Evolutionary conservation across 768 basidiomycete genomes (phyloP), one percentile per base, ranked within the genome.

Genomic region (Clavaria fumosa): DNA sequence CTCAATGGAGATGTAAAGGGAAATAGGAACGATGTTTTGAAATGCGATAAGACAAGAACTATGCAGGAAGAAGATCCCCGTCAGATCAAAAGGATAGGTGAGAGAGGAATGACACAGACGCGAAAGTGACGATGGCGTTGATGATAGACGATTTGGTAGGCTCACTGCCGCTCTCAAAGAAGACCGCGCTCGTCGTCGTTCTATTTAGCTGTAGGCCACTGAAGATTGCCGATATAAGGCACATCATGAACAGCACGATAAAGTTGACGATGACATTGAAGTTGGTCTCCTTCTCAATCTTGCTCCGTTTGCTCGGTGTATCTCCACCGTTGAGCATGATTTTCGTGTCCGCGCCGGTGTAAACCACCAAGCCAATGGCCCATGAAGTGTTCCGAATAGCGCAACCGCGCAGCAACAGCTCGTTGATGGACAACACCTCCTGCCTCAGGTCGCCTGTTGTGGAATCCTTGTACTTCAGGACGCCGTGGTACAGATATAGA

Each of bases 191-290:
- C 3, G 78, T 84, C 5, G 63, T 63, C 1, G 57, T 52, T 45
- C 60, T 58, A 14, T 63, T 62, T 39, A 88, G 76, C 48, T 75
- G 66, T 37, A 81, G 51, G 1, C 89, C 93, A 47, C 71, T 82
- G 49, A 78, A 68, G 30, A 89, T 71, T 5, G 74, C 89, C 3
- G 80, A 70, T 21, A 78, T 55, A 5, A 75, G 45, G 55, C 90
- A 95, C 67, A 96, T 83, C 26, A 69, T 35, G 28, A 78, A 52
- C 40, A 97, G 63, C 42, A 95, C 57, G 30, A 68, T 58, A 52
- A 96, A 96, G 57, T 96, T 97, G 62, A 95, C 82, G 35, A 91
- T 61, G 45, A 96, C 93, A 51, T 96, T 97, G 66, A 90, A 93
- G 57, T 93, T 97, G 6, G 93, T 97, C 65, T 97, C 93, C 61